Evolutionary conservation across 2,329 filamentous ascomycete species (phyloP), one percentile per base, ranked within the genome.

Genomic region (Fusarium camptoceras): DNA sequence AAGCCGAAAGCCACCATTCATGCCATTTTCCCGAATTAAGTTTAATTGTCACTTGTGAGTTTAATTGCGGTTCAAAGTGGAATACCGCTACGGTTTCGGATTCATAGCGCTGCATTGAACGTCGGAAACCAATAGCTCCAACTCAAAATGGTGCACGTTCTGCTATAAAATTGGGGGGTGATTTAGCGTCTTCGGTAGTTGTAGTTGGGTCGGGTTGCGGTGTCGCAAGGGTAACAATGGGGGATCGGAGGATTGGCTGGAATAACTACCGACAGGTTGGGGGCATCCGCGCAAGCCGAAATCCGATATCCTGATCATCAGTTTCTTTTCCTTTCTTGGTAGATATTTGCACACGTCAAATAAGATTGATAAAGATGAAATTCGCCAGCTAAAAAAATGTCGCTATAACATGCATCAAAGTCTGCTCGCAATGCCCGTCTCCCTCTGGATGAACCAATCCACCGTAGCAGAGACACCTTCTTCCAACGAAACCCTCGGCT

Each of bases 401-500:
- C 27, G 16, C 20, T 48, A 27, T 12, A 47, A 15, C 27, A 18
- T 22, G 16, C 18, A 18, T 31, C 15, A 68, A 0, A 70, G 66
- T 22, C 66, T 69, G 15, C 66, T 69, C 2, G 31, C 51, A n/a
- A 69, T 53, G 2, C 47, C 50, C 2, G 50, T 51, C 14, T 70
- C 55, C 6, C 51, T 59, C 2, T 68, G 43, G 4, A 72, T 68
- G 15, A 72, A 72, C 70, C 70, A 72, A 5, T 72, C 70, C 8
- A 72, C 55, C 1, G 70, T 72, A 1, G 27, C 24, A 27, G 68
- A 49, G 2, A 72, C 58, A 1, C 70, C 70, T 1, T 72, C 70
- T 15, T 73, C 56, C 2, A 72, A 15, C 2, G 57, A 24, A 0
- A 72, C 51, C 11, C 27, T 55, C 1, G 70, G 70, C 15, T 49